Evolutionary conservation across 495 filamentous ascomycete genomes (phyloP).

Genomic region (Lasiosphaeria hispida): DNA sequence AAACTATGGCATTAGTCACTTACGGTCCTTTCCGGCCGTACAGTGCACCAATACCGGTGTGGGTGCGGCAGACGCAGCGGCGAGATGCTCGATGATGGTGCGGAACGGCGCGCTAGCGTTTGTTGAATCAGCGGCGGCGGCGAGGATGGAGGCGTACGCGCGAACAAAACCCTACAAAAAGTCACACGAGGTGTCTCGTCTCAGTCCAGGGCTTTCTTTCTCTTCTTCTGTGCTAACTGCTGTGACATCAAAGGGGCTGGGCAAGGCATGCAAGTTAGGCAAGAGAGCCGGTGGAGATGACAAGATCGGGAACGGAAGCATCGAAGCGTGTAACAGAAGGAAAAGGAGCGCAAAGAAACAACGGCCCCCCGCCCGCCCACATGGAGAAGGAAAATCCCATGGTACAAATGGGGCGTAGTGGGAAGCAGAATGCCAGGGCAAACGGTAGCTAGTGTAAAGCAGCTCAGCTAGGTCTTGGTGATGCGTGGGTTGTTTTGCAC

Average conservation of each 20-base stretch:
- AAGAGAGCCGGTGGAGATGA: too few relatives aligned
- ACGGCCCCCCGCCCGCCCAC: too few relatives aligned
- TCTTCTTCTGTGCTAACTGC: neutral
- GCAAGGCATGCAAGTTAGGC: neutral
- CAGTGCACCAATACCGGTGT: conserved; percentile 37
- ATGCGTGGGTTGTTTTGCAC: too few relatives aligned
- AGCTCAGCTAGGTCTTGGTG: too few relatives aligned
- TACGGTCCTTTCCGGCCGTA: conserved; percentile 38
- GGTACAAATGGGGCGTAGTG: too few relatives aligned
- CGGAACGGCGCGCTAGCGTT: conserved; percentile 38
- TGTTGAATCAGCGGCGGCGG: conserved; percentile 30
- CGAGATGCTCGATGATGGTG: conserved; percentile 44
- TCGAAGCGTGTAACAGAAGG: neutral
- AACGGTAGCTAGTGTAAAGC: too few relatives aligned
- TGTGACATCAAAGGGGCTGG: neutral
- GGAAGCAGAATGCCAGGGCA: too few relatives aligned
- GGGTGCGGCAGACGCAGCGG: conserved; percentile 24
- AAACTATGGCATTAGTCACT: conserved; percentile 4
- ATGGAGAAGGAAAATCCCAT: too few relatives aligned
- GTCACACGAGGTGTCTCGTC: neutral
- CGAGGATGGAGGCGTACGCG: conserved; percentile 54
- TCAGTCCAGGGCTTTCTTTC: neutral
- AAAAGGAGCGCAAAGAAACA: too few relatives aligned
- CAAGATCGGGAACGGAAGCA: too few relatives aligned
- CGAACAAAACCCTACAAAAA: conserved; percentile 47